Conservation (phyloP, 1,284 basidiomycete genomes). For the Sphaerobolus stellatus region DNA sequence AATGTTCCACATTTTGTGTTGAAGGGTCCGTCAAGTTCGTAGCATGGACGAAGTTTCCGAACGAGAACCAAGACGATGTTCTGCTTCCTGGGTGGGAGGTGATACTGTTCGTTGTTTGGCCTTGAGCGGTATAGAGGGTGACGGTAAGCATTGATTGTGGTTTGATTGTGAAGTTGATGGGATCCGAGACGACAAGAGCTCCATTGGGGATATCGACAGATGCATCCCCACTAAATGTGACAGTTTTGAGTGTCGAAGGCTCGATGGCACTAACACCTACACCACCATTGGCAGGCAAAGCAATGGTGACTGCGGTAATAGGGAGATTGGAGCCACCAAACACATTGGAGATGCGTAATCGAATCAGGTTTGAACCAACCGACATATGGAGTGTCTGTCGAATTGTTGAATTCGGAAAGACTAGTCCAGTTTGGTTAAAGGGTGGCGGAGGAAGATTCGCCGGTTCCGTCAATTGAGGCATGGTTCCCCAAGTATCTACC, state of each 20-base stretch:
- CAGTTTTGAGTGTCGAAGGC: conserved; percentile 32
- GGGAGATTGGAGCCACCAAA: conserved; percentile 45
- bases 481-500: conserved; percentile 45
- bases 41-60: conserved; percentile 40
- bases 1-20: conserved; percentile 38
- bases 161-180: conserved; percentile 38
- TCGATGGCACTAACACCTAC: conserved; percentile 39
- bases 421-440: conserved; percentile 35
- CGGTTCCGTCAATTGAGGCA: conserved; percentile 48
- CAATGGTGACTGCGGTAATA: conserved; percentile 45
- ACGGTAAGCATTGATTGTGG: conserved; percentile 40
- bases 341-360: conserved; percentile 47
- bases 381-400: conserved; percentile 49
- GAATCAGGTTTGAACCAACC: conserved; percentile 38
- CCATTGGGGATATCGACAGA: conserved; percentile 44
- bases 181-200: conserved; percentile 47
- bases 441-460: conserved; percentile 44
- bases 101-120: conserved; percentile 41
- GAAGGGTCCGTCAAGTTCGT: conserved; percentile 34
- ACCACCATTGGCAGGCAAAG: conserved; percentile 36
- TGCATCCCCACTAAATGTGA: conserved; percentile 46
- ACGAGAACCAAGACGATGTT: conserved; percentile 43
- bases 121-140: conserved; percentile 40
- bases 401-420: conserved; percentile 48
- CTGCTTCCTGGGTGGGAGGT: conserved; percentile 51